Evolutionary conservation across 2,329 filamentous ascomycete genomes (phyloP), one percentile per base, ranked within the genome.

Genomic region (Pseudohalonectria lignicola): DNA sequence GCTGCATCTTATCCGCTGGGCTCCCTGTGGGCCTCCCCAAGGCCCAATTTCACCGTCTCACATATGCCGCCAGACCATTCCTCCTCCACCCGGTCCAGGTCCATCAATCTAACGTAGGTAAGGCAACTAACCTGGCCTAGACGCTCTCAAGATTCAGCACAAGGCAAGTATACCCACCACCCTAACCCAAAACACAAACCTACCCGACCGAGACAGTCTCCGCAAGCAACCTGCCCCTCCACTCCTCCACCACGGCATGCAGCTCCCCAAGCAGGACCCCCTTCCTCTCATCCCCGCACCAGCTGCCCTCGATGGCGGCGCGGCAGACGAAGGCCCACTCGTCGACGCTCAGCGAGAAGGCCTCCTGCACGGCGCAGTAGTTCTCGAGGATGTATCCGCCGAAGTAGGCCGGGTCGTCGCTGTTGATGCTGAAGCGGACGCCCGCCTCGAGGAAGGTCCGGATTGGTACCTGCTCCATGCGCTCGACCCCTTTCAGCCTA

Each of bases 321-420:
- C 64, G 64, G 10, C 71, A 75, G 49, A 88, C 79, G 5, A 51
- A 58, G 45, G 62, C 67, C 84, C 82, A 87, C 43, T 88, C 81
- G n/a, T 61, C 56, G 4, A 77, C 57, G 17, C 56, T 67, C 45
- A 88, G 55, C 4, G 61, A 53, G 54, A 86, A 86, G 1, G 78
- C 75, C 31, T 85, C 77, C 55, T 88, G 82, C 21, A 88, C 79
- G 1, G 78, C 79, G 48, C 75, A 80, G 58, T 82, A 87, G 47
- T 86, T 86, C 48, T 83, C 79, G 37, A 82, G 60, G 38, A 87
- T 74, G 55, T 86, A 86, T 0, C 75, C 79, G 3, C 81, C 80
- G 60, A 88, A 87, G 52, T 85, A 85, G 10, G 78, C 79, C 42
- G 80, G 80, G 51, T 85, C 79, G 51, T 86, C 81, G 46, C 76